Conservation (phyloP, 148 eudicot genomes). For the Fagopyrum tataricum region DNA sequence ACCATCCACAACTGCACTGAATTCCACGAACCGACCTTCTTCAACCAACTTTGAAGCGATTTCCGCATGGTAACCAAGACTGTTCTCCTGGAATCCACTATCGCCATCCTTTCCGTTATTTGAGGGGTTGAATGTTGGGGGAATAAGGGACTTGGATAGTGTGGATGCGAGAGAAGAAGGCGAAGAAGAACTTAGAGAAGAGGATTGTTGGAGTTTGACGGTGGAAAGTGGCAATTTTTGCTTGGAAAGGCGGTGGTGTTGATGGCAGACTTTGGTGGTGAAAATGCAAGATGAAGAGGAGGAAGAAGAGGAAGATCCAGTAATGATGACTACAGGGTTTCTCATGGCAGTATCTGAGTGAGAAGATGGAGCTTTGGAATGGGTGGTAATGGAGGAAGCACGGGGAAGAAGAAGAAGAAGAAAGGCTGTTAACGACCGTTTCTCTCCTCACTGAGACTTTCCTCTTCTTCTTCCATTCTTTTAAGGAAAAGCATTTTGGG, state of each 20-base stretch:
- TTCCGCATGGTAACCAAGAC: constrained; percentile 34
- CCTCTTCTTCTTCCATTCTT: neutral
- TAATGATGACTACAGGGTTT: constrained; percentile 32
- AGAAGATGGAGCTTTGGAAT: constrained; percentile 7
- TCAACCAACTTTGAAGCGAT: constrained; percentile 51
- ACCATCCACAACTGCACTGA: constrained; percentile 39
- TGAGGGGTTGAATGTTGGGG: constrained; percentile 22
- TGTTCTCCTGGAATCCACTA: neutral
- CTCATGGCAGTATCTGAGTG: constrained; percentile 36
- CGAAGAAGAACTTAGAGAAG: constrained; percentile 24
- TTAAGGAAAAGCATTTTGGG: neutral
- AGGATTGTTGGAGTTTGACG: constrained; percentile 25
- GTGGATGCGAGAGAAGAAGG: constrained; percentile 18
- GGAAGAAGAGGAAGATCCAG: constrained; percentile 22
- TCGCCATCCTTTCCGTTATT: constrained; percentile 1
- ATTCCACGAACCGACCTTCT: constrained; percentile 48
- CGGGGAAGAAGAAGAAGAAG: constrained; percentile 4
- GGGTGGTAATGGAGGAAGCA: constrained; percentile 17
- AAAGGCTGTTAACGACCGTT: neutral
- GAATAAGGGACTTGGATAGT: constrained; percentile 16
- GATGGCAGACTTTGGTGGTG: constrained; percentile 21
- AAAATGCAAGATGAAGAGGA: constrained; percentile 24
- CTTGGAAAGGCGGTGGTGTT: constrained; percentile 16
- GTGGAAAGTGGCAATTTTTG: constrained; percentile 26
- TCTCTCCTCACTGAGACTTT: neutral